Evolutionary conservation across 352 stramenopile species (phyloP).

Genomic region (Phytopythium sindhum): DNA sequence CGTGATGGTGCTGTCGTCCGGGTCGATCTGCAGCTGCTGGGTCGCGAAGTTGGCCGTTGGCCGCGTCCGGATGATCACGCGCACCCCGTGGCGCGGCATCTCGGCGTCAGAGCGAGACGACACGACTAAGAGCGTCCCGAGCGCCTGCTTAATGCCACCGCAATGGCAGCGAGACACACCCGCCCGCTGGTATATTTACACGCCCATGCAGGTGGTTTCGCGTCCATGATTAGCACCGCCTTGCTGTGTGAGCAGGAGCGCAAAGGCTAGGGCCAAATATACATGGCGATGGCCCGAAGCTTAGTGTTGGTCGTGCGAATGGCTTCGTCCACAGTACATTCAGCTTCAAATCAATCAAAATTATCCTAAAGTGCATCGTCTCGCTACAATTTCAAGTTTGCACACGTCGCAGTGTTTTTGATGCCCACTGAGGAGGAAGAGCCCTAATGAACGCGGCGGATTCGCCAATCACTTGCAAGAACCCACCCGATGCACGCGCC

Average conservation of each 20-base stretch:
- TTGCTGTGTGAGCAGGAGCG: neutral
- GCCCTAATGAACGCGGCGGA: neutral
- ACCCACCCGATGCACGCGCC: neutral
- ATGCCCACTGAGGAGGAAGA: neutral
- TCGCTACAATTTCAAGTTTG: neutral
- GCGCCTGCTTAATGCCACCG: neutral
- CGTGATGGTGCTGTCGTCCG: constrained; percentile 72
- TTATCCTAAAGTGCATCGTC: neutral
- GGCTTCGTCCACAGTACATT: too few relatives aligned
- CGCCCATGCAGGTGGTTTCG: neutral
- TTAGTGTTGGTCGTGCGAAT: too few relatives aligned
- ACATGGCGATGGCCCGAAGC: neutral
- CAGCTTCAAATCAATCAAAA: neutral
- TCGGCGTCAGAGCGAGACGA: too few relatives aligned
- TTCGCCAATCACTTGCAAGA: constrained; percentile 5
- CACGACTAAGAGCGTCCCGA: neutral
- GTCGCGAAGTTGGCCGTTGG: constrained; percentile 74
- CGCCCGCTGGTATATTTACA: neutral
- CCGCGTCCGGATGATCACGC: constrained; percentile 83
- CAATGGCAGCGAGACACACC: neutral
- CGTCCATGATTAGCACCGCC: neutral
- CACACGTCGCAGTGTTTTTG: neutral
- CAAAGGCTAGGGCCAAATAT: neutral
- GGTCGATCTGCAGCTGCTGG: constrained; percentile 75
- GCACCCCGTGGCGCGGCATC: constrained; percentile 60